A percentile compares a stretch with the other conserved stretches of the same genome.
These are phyloP conservation scores for Sphagnurus paluster DNA, from an alignment of 1,284 basidiomycete genomes.

Conservation along the genomic window DNA sequence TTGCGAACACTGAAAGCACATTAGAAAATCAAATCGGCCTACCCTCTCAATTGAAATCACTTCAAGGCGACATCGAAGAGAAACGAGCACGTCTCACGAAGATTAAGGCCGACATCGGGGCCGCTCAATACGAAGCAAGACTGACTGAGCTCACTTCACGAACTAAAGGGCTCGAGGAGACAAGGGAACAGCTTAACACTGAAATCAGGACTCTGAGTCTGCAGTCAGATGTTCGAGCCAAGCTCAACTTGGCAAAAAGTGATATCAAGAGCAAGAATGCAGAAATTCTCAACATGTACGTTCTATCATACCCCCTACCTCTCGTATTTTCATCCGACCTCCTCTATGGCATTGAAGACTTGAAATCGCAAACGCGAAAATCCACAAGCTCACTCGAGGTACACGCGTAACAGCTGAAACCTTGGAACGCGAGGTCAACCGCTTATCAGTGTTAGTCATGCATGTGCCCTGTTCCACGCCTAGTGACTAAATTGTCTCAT, in stretches of 20 bases:
- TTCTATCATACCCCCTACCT: conserved; percentile 15
- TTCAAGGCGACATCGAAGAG: conserved; percentile 69
- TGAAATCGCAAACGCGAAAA: conserved; percentile 59
- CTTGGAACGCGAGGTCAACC: conserved; percentile 74
- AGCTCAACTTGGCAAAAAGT: conserved; percentile 73
- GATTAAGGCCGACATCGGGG: conserved; percentile 57
- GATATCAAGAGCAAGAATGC: conserved; percentile 67
- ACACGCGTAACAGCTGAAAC: conserved; percentile 57
- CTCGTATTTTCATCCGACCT: conserved; percentile 6
- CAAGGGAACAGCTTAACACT: conserved; percentile 67
- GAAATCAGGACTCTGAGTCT: conserved; percentile 77
- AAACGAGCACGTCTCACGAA: conserved; percentile 59
- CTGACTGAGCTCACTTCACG: conserved; percentile 61
- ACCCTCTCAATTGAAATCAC: conserved; percentile 56
- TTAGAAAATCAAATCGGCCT: conserved; percentile 60
- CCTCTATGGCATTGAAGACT: conserved; percentile 55
- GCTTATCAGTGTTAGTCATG: conserved; percentile 53
- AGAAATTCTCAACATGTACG: conserved; percentile 71
- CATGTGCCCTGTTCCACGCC: no score
- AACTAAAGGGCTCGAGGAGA: conserved; percentile 65
- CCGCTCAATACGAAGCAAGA: conserved; percentile 69
- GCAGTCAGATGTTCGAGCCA: conserved; percentile 84
- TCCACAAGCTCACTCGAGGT: conserved; percentile 59
- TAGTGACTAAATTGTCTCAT: conserved; percentile 9
- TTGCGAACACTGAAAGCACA: conserved; percentile 50